Evolutionary conservation across 148 eudicot genomes (phyloP).

Genomic region (Camellia lanceoleosa): DNA sequence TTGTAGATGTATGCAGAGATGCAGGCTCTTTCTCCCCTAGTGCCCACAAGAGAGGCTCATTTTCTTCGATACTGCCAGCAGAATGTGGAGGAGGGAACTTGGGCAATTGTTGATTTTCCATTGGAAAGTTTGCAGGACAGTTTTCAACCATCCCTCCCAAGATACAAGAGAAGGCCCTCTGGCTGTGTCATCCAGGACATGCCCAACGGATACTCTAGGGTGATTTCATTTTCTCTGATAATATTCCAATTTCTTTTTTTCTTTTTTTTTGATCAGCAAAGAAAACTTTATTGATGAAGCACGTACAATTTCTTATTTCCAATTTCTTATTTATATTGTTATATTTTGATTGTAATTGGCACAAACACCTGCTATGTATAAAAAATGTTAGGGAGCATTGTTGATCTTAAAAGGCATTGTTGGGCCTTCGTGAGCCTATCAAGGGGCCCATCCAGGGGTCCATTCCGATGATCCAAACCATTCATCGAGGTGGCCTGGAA

Average conservation of each 20-base stretch:
- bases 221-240: constrained; percentile 15
- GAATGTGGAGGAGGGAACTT: constrained; percentile 72
- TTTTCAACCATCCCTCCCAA: constrained; percentile 40
- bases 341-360: too few species aligned
- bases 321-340: neutral
- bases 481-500: too few species aligned
- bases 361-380: neutral
- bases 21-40: constrained; percentile 83
- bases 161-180: constrained; percentile 76
- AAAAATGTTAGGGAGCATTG: too few species aligned
- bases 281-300: too few species aligned
- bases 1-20: constrained; percentile 78
- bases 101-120: constrained; percentile 95
- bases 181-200: constrained; percentile 96
- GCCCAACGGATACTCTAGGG: constrained; percentile 99
- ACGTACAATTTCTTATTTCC: too few species aligned
- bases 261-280: too few species aligned
- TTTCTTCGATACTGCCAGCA: constrained; percentile 90
- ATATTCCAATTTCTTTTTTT: too few species aligned
- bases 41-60: constrained; percentile 75
- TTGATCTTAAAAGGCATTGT: too few species aligned
- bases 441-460: too few species aligned
- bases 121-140: constrained; percentile 54
- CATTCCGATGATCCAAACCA: too few species aligned
- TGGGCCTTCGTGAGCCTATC: too few species aligned